These are phyloP conservation scores for Edaphochlamys debaryana DNA, from an alignment of 139 green algal species.

Conservation along the genomic window DNA sequence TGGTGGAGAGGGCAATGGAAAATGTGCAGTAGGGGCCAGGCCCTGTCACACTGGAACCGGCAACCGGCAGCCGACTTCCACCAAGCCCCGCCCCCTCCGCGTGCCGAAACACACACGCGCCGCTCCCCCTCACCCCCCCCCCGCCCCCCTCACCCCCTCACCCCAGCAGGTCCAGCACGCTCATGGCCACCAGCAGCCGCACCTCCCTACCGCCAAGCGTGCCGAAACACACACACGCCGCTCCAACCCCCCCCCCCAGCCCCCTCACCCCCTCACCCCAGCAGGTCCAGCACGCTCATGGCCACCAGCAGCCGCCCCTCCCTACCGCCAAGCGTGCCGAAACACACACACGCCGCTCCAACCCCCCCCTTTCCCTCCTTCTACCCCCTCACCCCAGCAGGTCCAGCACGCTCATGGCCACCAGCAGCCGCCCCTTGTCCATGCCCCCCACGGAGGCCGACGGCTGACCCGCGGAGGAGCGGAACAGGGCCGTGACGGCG, in stretches of 20 bases:
- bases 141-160: too few species aligned
- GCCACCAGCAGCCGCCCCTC: constrained; percentile 40
- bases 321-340: background rate
- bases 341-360: background rate
- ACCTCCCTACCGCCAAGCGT: background rate
- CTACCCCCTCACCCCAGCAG: constrained; percentile 35
- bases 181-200: constrained; percentile 41
- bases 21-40: background rate
- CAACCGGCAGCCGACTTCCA: too few species aligned
- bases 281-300: constrained; percentile 39
- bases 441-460: background rate
- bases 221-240: too few species aligned
- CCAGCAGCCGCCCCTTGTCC: constrained; percentile 44
- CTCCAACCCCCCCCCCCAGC: too few species aligned
- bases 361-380: background rate
- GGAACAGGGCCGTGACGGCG: constrained; percentile 22
- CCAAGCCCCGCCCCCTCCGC: too few species aligned
- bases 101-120: too few species aligned
- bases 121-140: too few species aligned
- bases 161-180: constrained; percentile 38
- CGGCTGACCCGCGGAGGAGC: background rate
- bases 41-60: too few species aligned
- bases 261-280: constrained; percentile 40
- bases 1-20: background rate
- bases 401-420: constrained; percentile 45